These are phyloP conservation scores for Aphanomyces stellatus DNA, from an alignment of 352 stramenopile species.

Conservation along the genomic window DNA sequence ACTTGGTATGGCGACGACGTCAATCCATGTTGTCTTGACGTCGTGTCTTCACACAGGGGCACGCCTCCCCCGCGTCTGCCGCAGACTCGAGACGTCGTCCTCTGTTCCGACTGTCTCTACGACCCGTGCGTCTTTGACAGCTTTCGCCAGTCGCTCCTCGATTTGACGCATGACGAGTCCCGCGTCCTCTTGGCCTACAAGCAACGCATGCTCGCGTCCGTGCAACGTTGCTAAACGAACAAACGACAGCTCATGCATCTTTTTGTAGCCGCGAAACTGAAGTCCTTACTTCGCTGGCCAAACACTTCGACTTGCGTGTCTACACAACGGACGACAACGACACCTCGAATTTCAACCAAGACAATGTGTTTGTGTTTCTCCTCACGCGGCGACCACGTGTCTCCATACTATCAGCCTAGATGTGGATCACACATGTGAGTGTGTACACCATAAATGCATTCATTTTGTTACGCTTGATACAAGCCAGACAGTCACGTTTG, in stretches of 20 bases:
- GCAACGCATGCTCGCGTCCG: conserved; percentile 41
- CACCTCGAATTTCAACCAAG: conserved; percentile 24
- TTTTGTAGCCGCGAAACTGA: conserved; percentile 26
- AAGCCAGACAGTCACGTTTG: too few relatives aligned
- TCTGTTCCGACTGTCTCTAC: conserved; percentile 67
- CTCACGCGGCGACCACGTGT: neutral
- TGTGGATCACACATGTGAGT: too few relatives aligned
- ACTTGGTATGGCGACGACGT: conserved; percentile 30
- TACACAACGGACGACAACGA: conserved; percentile 18
- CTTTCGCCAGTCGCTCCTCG: conserved; percentile 35
- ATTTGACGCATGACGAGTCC: conserved; percentile 22
- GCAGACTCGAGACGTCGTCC: conserved; percentile 23
- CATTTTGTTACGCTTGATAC: too few relatives aligned
- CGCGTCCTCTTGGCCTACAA: conserved; percentile 61
- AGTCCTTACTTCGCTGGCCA: conserved; percentile 35
- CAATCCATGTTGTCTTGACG: conserved; percentile 7
- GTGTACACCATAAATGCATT: too few relatives aligned
- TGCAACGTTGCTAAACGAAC: neutral
- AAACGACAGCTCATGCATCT: neutral
- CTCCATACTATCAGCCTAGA: too few relatives aligned
- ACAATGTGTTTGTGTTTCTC: conserved; percentile 41
- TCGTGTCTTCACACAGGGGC: neutral
- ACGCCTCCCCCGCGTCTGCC: neutral
- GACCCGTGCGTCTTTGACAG: conserved; percentile 33
- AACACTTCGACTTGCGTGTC: conserved; percentile 35